Base-by-base conservation (phyloP, 164 flowering plant genomes). In the Nelumbo lutea region DNA sequence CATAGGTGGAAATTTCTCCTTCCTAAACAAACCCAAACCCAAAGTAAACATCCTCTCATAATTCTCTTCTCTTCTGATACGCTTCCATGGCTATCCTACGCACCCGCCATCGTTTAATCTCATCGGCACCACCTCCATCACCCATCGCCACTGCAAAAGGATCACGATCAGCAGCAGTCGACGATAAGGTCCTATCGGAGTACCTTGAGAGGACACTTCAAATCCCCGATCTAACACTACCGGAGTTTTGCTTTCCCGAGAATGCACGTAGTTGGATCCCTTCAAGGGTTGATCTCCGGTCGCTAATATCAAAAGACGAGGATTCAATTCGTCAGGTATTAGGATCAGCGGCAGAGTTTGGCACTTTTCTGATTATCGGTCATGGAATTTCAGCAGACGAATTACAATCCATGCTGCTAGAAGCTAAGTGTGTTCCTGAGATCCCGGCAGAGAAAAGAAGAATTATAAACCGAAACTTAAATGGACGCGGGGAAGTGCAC, bases 71-170 rank as follows among this genome's bases (percentile, higher is more conserved):
- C 57, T 53, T 2, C 3, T 42, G 9, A 52, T 4, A 38, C 64
- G 38, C 64, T 59, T 9, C 38, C 53, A 70, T 75, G 77, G 71
- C 78, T 44, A 62, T 67, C 55, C 53, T 62, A 58, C 71, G 71
- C 60, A 56, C 48, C 13, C 43, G 40, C 4, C 41, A 65, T 50
- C 60, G 58, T 8, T 65, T 71, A 27, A 0, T 62, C 63, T 53
- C 67, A n/a, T 10, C 72, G 4, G 77, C 82, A 7, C 88, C 82
- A 11, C 83, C 83, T n/a, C 95, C 88, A 0, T 76, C 91, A 3
- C 95, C 88, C 4, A 80, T 89, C 67, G 83, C 92, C 27, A 87
- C 82, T 15, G 91, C 68, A 4, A 81, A 52, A 51, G 92, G 92
- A 42, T 70, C 75, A 2, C 82, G 87, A 65, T 80, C 89, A 11